phyloP scores from a whole-genome alignment of 345 rosid genomes.

The Sonneratia alba region DNA sequence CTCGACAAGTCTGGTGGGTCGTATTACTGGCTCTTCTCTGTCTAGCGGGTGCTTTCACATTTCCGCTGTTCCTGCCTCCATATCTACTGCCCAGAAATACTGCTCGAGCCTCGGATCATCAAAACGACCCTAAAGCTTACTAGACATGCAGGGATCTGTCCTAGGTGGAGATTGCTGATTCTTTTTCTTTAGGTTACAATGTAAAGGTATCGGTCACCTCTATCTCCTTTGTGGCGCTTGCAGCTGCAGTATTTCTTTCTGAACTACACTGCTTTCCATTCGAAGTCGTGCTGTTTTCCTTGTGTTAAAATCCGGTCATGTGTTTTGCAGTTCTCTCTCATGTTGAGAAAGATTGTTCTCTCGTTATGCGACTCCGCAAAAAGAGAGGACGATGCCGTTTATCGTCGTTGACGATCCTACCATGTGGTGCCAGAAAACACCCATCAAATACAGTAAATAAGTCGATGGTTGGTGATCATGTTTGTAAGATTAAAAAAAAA shows the following conservation, averaged over 20 bases:
- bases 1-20: conserved; percentile 62
- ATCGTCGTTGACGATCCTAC: too few relatives aligned
- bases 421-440: too few relatives aligned
- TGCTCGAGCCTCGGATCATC: conserved; percentile 4
- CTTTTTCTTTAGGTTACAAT: not conserved
- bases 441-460: too few relatives aligned
- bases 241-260: not conserved
- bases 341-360: too few relatives aligned
- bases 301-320: too few relatives aligned
- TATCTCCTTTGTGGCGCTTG: not conserved
- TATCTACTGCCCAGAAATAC: conserved; percentile 26
- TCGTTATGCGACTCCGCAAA: too few relatives aligned
- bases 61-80: conserved; percentile 51
- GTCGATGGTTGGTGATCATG: too few relatives aligned
- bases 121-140: conserved; percentile 28
- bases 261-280: too few relatives aligned
- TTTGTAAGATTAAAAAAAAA: too few relatives aligned
- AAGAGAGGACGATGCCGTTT: too few relatives aligned
- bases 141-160: conserved; percentile 8
- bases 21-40: conserved; percentile 48
- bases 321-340: too few relatives aligned
- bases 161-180: not conserved
- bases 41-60: conserved; percentile 36
- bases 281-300: too few relatives aligned
- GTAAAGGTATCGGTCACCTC: not conserved